Evolutionary conservation across 192 early-diverging fungal species (phyloP).

Genomic region (Coemansia sp.): DNA sequence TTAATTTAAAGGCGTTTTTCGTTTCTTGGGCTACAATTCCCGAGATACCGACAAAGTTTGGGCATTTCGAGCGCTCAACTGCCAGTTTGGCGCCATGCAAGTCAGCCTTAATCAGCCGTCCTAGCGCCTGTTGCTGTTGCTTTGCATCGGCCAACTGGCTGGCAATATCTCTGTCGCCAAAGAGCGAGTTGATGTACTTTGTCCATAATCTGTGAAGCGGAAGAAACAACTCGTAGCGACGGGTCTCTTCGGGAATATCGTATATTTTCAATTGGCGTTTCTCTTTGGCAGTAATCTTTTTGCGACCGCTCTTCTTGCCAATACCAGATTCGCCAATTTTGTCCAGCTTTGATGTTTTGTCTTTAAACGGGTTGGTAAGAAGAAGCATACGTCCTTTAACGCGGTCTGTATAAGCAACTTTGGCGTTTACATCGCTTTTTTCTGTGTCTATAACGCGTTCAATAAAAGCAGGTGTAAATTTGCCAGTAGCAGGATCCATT

Average conservation of each 20-base stretch:
- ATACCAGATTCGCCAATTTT: conserved; percentile 13
- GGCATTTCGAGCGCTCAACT: conserved; percentile 73
- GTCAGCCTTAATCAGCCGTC: conserved; percentile 68
- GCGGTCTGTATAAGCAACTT: conserved; percentile 26
- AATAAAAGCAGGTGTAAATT: conserved; percentile 26
- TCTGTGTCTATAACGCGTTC: conserved; percentile 21
- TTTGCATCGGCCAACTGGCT: conserved; percentile 51
- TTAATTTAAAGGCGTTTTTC: conserved; percentile 79
- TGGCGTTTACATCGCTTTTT: conserved; percentile 16
- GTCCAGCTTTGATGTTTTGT: conserved; percentile 9
- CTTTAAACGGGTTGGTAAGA: conserved; percentile 42
- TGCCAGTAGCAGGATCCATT: conserved; percentile 17
- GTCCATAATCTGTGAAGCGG: conserved; percentile 78
- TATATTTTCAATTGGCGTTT: conserved; percentile 60
- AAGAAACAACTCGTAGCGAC: conserved; percentile 60
- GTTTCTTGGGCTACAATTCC: conserved; percentile 90
- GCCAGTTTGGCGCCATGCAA: conserved; percentile 80
- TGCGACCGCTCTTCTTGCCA: conserved; percentile 35
- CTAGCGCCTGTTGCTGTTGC: conserved; percentile 24
- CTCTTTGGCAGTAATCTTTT: conserved; percentile 62
- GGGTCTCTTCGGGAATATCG: conserved; percentile 61
- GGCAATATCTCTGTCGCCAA: conserved; percentile 34
- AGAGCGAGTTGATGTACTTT: conserved; percentile 69
- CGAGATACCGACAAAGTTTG: conserved; percentile 69
- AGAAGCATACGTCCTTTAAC: conserved; percentile 40